These are phyloP conservation scores for Calamus simplicifolius DNA, from an alignment of 176 grass and related monocot species.

Conservation along the genomic window DNA sequence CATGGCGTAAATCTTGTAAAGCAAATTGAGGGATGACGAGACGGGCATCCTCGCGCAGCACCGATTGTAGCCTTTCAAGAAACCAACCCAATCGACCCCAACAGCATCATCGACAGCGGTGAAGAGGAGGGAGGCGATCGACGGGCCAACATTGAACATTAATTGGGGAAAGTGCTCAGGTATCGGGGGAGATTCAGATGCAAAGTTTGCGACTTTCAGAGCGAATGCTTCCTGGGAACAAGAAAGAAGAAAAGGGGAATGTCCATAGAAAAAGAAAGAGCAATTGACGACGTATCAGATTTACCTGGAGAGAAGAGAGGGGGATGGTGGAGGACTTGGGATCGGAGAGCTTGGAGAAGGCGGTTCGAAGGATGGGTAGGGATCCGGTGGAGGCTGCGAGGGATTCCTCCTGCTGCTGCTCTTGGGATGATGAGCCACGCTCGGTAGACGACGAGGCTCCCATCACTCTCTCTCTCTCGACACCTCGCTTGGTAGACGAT, in stretches of 20 bases:
- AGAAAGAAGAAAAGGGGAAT: not conserved
- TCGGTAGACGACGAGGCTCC: constrained; percentile 51
- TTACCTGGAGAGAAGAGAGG: constrained; percentile 40
- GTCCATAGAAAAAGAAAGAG: not conserved
- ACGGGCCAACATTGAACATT: constrained; percentile 30
- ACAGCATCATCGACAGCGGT: not conserved
- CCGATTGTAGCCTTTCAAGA: constrained; percentile 66
- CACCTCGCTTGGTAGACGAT: not conserved
- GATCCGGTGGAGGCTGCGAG: constrained; percentile 49
- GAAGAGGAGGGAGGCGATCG: constrained; percentile 63
- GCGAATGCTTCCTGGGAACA: constrained; percentile 24
- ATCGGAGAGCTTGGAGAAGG: constrained; percentile 45
- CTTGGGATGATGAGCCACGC: constrained; percentile 17
- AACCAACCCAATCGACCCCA: constrained; percentile 34
- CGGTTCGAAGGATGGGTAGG: constrained; percentile 44
- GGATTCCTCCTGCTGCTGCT: constrained; percentile 64
- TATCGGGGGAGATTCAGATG: constrained; percentile 21
- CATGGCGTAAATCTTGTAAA: constrained; percentile 50
- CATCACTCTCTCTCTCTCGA: constrained; percentile 15
- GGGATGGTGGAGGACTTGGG: constrained; percentile 15
- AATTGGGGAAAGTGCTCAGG: constrained; percentile 38
- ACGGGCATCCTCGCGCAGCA: constrained; percentile 65
- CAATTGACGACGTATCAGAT: not conserved
- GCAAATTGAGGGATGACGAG: constrained; percentile 45
- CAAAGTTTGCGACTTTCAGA: constrained; percentile 25